A percentile compares a stretch with the other conserved stretches of the same genome.
phyloP scores from a whole-genome alignment of 371 early-diverging fungal genomes.

The Lichtheimia hyalospora region DNA sequence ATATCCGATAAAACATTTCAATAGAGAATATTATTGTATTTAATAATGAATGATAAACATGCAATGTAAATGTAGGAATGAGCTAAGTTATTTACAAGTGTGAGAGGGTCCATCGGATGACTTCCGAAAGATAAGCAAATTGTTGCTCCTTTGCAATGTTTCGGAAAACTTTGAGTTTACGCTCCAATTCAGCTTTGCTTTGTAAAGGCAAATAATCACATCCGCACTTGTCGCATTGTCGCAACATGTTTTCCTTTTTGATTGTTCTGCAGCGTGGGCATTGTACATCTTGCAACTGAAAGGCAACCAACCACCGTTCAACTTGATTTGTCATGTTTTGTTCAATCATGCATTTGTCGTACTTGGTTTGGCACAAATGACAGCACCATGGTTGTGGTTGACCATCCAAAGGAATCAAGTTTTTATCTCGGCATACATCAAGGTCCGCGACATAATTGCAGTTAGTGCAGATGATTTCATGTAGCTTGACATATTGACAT shows the following conservation, averaged over 20 bases:
- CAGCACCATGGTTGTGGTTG: constrained; percentile 50
- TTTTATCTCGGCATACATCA: constrained; percentile 87
- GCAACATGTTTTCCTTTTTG: constrained; percentile 72
- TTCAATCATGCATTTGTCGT: constrained; percentile 76
- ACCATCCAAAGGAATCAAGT: constrained; percentile 57
- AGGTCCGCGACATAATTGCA: constrained; percentile 85
- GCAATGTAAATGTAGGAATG: no score
- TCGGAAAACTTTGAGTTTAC: constrained; percentile 60
- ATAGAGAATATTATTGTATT: no score
- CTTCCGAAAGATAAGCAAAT: constrained; percentile 53
- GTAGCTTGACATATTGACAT: constrained; percentile 73
- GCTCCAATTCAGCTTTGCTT: constrained; percentile 43
- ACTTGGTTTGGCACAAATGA: constrained; percentile 71
- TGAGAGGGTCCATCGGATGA: constrained; percentile 52
- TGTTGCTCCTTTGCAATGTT: constrained; percentile 67
- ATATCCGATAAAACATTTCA: no score
- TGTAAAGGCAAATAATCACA: constrained; percentile 46
- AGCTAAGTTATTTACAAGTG: constrained; percentile 14
- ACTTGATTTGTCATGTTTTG: constrained; percentile 74
- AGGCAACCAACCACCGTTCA: constrained; percentile 56
- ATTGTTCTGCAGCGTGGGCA: constrained; percentile 82
- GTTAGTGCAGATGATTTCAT: constrained; percentile 83
- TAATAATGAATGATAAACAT: no score
- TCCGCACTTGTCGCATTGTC: constrained; percentile 59
- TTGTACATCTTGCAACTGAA: constrained; percentile 85